Evolutionary conservation across 2,329 filamentous ascomycete species (phyloP), one percentile per base, ranked within the genome.

Genomic region (Aspergillus brunneoviolaceus): DNA sequence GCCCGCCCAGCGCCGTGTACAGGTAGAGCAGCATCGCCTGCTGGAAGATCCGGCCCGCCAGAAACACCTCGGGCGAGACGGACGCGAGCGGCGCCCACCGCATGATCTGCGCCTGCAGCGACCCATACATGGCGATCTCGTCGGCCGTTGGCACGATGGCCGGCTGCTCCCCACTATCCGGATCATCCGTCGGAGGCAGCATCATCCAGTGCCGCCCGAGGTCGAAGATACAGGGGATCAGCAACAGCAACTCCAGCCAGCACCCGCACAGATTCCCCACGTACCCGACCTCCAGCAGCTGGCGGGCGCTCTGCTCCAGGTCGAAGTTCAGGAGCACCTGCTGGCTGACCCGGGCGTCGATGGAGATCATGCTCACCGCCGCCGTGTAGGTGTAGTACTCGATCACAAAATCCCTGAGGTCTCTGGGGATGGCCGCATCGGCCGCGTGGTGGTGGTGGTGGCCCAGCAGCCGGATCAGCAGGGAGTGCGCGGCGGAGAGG

Each of bases 351-450:
- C 70, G 68, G 1, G 70, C 69, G 42, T 72, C 71, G 33, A 80
- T 76, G 0, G 80, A 80, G 49, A 82, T 79, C 75, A 82, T 80
- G 65, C 79, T 81, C 6, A 78, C 75, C 3, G 77, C 74, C 3
- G 78, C 75, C 50, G 79, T 81, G 66, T 82, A 80, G 60, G 79
- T 76, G 60, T 81, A 82, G 45, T 81, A 82, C 65, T 82, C 80
- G 50, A 81, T 74, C 2, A 82, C 74, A 53, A 81, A 81, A 29
- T 80, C 75, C 29, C 76, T 74, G 2, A 82, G 62, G 10, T 79
- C 73, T 12, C 73, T 71, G 2, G 73, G 72, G 3, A 76, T 63
- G 3, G 75, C 69, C 0, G 68, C 62, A 47, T 74, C 69, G 4
- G 69, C 70, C 4, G 27, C 27, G 9, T 10, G 27, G 27, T 29